A percentile compares a stretch with the other conserved stretches of the same genome.
These are phyloP conservation scores for Entomortierella parvispora DNA, from an alignment of 192 early-diverging fungal species.

Conservation along the genomic window DNA sequence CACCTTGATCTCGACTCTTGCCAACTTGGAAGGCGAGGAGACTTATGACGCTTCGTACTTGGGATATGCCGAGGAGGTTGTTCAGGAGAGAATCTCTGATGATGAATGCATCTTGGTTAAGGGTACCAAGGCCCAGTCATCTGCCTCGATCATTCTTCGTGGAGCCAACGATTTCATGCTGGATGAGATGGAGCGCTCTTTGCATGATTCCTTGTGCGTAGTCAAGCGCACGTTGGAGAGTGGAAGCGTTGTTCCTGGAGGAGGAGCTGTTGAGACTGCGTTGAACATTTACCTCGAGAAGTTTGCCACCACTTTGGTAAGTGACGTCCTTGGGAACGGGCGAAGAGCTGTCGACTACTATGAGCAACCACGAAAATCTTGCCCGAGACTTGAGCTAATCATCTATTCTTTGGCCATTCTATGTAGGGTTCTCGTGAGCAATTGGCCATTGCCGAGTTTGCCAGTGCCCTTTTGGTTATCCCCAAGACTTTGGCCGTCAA, in stretches of 20 bases:
- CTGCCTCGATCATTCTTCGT: slow-evolving; percentile 94
- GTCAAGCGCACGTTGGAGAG: slow-evolving; percentile 98
- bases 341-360: slow-evolving; percentile 9
- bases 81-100: slow-evolving; percentile 96
- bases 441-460: slow-evolving; percentile 97
- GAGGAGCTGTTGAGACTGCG: slow-evolving; percentile 95
- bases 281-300: slow-evolving; percentile 97
- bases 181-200: slow-evolving; percentile 98
- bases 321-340: slow-evolving; percentile 9
- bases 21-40: slow-evolving; percentile 98
- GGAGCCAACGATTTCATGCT: slow-evolving; percentile 99
- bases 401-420: too few species aligned
- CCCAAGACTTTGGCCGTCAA: slow-evolving; percentile 98
- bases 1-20: slow-evolving; percentile 91
- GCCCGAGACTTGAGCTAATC: too few species aligned
- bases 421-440: slow-evolving; percentile 93
- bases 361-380: too few species aligned
- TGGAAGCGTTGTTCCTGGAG: slow-evolving; percentile 95
- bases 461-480: slow-evolving; percentile 92
- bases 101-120: slow-evolving; percentile 98
- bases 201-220: slow-evolving; percentile 95
- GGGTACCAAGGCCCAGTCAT: slow-evolving; percentile 88
- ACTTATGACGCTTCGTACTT: slow-evolving; percentile 91
- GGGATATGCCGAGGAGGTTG: slow-evolving; percentile 95
- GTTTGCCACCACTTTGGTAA: slow-evolving; percentile 94